Conservation (phyloP, 305 asterid genomes). For the Fraxinus baroniana region DNA sequence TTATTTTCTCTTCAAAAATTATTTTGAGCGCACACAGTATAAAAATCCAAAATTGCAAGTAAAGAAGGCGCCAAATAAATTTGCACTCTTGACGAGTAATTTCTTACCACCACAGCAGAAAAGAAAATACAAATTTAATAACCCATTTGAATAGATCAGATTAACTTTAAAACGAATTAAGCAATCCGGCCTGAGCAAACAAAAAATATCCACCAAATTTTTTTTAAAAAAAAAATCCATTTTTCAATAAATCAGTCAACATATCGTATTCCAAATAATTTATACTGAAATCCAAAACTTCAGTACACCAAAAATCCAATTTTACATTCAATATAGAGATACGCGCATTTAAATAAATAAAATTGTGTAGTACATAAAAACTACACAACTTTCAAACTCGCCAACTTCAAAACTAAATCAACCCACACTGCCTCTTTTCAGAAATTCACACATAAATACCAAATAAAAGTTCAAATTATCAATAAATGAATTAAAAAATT, state of each 20-base stretch:
- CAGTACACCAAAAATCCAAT: slow-evolving; percentile 10
- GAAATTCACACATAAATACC: slow-evolving; percentile 4
- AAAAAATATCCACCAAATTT: background rate
- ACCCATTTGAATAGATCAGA: slow-evolving; percentile 13
- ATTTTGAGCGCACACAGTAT: slow-evolving; percentile 9
- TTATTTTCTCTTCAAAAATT: slow-evolving; percentile 18
- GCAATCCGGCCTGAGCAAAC: slow-evolving; percentile 3
- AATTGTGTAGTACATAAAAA: slow-evolving; percentile 9
- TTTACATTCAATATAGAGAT: slow-evolving; percentile 3
- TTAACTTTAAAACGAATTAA: slow-evolving; percentile 16
- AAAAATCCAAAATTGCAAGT: slow-evolving; percentile 13
- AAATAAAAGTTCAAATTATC: background rate
- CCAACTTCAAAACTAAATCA: slow-evolving; percentile 18
- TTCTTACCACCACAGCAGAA: background rate
- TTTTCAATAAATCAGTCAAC: slow-evolving; percentile 1
- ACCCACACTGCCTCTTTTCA: slow-evolving; percentile 10
- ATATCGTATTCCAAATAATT: background rate
- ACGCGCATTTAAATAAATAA: background rate
- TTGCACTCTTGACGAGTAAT: slow-evolving; percentile 11
- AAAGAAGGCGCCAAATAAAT: slow-evolving; percentile 9
- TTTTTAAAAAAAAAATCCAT: background rate
- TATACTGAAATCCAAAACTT: slow-evolving; percentile 9
- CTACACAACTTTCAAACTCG: slow-evolving; percentile 20
- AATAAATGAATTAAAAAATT: slow-evolving; percentile 4
- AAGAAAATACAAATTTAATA: slow-evolving; percentile 4